Conservation (phyloP, 305 asterid genomes). For the Stenogyne calaminthoides region DNA sequence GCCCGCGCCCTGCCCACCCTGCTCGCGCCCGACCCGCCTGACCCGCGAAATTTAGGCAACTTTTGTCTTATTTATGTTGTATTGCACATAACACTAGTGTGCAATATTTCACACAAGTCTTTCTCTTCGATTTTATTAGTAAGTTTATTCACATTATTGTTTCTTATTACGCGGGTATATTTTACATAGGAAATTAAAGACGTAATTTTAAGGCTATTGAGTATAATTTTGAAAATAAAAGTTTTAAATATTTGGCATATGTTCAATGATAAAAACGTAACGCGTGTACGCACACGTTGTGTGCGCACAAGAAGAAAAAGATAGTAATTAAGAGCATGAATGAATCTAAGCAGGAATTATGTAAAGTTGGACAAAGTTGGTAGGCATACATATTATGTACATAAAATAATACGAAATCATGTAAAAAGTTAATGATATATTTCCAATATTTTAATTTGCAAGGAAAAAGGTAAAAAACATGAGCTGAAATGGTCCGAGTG, state of each 20-base stretch:
- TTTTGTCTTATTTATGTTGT: no score
- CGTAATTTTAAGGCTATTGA: no score
- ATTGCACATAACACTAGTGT: no score
- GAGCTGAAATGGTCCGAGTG: slow-evolving; percentile 1
- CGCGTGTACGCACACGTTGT: neutral
- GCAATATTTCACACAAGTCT: no score
- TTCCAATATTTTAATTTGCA: neutral
- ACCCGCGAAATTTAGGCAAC: no score
- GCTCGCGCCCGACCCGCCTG: no score
- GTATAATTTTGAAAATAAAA: neutral
- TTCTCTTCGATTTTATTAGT: no score
- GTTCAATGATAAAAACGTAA: neutral
- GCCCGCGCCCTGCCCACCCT: no score
- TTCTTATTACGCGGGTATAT: neutral
- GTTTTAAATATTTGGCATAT: neutral
- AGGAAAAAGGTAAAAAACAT: neutral
- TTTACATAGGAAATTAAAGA: neutral
- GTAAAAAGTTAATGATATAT: neutral
- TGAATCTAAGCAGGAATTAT: neutral
- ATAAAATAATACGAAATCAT: neutral
- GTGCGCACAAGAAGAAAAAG: neutral
- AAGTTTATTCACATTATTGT: neutral
- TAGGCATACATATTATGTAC: neutral
- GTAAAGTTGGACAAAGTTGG: slow-evolving; percentile 15
- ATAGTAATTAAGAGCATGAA: neutral